Evolutionary conservation across 306 rosid species (phyloP).

Genomic region (Calophaca sinica): DNA sequence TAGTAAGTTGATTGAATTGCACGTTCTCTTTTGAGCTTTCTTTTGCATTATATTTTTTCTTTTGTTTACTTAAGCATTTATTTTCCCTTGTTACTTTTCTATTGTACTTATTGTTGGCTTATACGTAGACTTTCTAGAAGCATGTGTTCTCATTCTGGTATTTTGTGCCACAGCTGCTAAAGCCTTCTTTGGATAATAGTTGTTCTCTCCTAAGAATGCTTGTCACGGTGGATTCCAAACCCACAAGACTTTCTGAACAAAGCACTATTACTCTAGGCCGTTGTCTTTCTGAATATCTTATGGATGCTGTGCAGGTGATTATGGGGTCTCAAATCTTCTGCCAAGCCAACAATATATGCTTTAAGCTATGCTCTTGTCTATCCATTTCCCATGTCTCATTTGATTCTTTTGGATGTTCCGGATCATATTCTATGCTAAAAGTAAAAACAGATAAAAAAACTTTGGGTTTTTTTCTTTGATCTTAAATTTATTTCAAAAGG

Average conservation of each 20-base stretch:
- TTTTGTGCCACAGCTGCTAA: constrained; percentile 54
- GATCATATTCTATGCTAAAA: constrained; percentile 13
- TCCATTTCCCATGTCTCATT: constrained; percentile 13
- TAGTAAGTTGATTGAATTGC: constrained; percentile 58
- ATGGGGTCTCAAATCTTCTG: constrained; percentile 26
- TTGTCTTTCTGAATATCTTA: constrained; percentile 65
- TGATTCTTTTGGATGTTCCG: constrained; percentile 12
- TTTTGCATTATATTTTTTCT: neutral
- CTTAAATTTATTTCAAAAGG: constrained; percentile 1
- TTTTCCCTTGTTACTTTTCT: constrained; percentile 23
- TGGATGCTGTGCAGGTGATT: constrained; percentile 67
- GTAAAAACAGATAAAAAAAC: neutral
- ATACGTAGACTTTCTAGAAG: constrained; percentile 24
- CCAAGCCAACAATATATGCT: constrained; percentile 2
- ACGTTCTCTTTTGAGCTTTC: neutral
- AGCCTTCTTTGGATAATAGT: constrained; percentile 67
- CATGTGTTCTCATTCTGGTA: constrained; percentile 31
- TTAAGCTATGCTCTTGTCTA: constrained; percentile 4
- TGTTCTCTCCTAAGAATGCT: constrained; percentile 80
- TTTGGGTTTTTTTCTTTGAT: neutral
- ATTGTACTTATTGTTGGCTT: constrained; percentile 20
- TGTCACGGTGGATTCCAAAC: constrained; percentile 61
- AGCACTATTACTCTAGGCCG: constrained; percentile 58
- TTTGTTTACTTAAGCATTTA: neutral
- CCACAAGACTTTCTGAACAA: constrained; percentile 62